Evolutionary conservation across 257 asterid genomes (phyloP), one percentile per base, ranked within the genome.

Genomic region (Gynochthodes officinalis): DNA sequence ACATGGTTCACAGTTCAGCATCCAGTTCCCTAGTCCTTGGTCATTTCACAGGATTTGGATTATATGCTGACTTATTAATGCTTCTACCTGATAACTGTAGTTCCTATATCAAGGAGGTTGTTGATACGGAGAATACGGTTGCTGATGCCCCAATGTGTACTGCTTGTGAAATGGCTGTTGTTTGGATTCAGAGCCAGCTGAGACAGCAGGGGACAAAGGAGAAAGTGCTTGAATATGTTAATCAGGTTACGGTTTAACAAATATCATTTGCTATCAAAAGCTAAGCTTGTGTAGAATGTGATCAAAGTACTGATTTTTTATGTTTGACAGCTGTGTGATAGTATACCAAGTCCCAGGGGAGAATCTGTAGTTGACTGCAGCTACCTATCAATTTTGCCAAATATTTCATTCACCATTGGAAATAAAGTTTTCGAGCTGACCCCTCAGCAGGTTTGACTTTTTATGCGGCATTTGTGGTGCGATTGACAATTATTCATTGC

Each of bases 161-260:
- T 67, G 97, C 89, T 66, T 95, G 99, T 76, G 87, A 95, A 82
- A 85, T 95, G 99, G 95, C 98, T 11, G 98, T 95, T 61, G 89
- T 89, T 54, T 95, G 98, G 99, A 89, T 95, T 81, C 90, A 82
- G 74, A 95, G 83, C 87, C 93, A 91, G 79, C 88, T 95, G 46
- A 85, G 76, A 25, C 76, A 91, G 33, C 69, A 83, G 19, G 84
- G 73, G 55, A 89, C 84, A 1, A 94, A 94, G 82, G 97, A 91
- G 57, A 81, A 61, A 81, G 99, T 90, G 67, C 43, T 94, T 0
- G 86, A 82, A 0, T 94, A 90, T 70, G 95, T 88, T 53, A 83
- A 89, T 83, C 91, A 94, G 97, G 99, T 94, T 57, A 79, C 37
- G 19, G 30, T 70, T 46, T 46, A 33, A 23, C 42, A 43, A 30